These are phyloP conservation scores for Ophiostoma sp. DNA, from an alignment of 2,329 filamentous ascomycete genomes.

Conservation along the genomic window DNA sequence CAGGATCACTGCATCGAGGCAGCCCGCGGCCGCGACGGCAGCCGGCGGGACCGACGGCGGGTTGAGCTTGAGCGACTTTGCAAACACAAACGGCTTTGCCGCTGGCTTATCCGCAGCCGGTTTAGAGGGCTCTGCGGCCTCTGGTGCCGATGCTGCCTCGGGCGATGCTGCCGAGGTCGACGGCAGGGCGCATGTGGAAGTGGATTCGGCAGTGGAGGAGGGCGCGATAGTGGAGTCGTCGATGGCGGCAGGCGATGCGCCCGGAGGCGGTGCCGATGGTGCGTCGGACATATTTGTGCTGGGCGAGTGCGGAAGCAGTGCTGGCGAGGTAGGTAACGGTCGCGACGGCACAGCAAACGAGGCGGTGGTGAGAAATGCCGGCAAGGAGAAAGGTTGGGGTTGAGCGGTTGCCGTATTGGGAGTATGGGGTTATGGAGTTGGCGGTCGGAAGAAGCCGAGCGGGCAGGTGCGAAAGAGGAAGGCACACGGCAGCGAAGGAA, in stretches of 20 bases:
- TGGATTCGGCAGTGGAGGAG: slow-evolving; percentile 8
- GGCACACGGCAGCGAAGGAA: background rate
- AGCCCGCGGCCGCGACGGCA: background rate
- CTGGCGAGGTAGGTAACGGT: background rate
- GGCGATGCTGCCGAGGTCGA: background rate
- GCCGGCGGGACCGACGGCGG: background rate
- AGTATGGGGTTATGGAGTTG: too few relatives aligned
- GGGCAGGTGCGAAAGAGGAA: background rate
- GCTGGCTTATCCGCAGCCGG: background rate
- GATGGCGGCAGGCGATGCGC: background rate
- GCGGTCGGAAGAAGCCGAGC: slow-evolving; percentile 3
- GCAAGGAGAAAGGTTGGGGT: background rate
- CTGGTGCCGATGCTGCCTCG: background rate
- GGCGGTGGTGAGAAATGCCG: background rate
- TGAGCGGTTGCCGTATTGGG: too few relatives aligned
- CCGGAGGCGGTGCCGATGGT: background rate
- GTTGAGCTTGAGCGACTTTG: background rate
- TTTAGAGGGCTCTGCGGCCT: background rate
- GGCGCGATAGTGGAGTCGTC: slow-evolving; percentile 2
- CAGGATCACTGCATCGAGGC: slow-evolving; percentile 47
- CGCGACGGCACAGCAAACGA: background rate
- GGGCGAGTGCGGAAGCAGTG: background rate
- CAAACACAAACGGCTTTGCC: background rate
- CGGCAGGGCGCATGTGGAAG: slow-evolving; percentile 1
- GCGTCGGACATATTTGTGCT: background rate